Evolutionary conservation across 2,329 filamentous ascomycete species (phyloP).

Genomic region (Fusarium sacchari): DNA sequence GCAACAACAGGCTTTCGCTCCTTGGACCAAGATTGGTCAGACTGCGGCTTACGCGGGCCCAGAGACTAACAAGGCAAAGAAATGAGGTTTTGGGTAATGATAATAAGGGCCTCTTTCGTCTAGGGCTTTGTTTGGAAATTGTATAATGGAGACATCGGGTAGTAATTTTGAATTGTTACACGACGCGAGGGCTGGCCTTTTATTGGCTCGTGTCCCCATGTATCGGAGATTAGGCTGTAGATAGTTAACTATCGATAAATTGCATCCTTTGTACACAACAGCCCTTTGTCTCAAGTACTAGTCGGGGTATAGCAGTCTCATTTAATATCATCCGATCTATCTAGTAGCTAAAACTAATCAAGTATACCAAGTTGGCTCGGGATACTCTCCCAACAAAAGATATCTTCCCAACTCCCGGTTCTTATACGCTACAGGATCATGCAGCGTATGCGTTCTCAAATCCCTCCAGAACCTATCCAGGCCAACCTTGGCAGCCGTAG

Average conservation of each 20-base stretch:
- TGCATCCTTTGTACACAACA: rapidly evolving
- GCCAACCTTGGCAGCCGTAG: conserved; percentile 67
- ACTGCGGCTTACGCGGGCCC: conserved; percentile 8
- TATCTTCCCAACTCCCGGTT: conserved; percentile 70
- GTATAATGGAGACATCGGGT: too few relatives aligned
- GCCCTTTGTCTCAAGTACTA: rapidly evolving
- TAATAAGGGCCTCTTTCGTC: rapidly evolving
- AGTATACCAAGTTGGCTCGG: conserved; percentile 48
- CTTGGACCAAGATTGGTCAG: conserved; percentile 23
- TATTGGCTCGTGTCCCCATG: rapidly evolving
- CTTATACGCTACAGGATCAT: conserved; percentile 76
- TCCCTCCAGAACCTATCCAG: conserved; percentile 75
- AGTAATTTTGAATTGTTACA: too few relatives aligned
- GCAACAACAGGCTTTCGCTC: conserved; percentile 8
- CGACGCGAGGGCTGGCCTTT: not conserved
- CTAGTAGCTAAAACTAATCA: not conserved
- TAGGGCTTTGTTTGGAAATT: rapidly evolving
- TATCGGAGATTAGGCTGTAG: rapidly evolving
- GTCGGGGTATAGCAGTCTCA: rapidly evolving
- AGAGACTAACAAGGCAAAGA: conserved; percentile 16
- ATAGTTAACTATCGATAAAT: rapidly evolving
- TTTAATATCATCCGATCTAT: rapidly evolving
- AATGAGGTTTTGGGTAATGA: not conserved
- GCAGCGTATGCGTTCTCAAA: conserved; percentile 71
- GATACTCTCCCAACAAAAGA: conserved; percentile 64